A percentile compares a stretch with the other conserved stretches of the same genome.
Conservation (phyloP, 2,329 filamentous ascomycete species). For the Cladosporium sp. region DNA sequence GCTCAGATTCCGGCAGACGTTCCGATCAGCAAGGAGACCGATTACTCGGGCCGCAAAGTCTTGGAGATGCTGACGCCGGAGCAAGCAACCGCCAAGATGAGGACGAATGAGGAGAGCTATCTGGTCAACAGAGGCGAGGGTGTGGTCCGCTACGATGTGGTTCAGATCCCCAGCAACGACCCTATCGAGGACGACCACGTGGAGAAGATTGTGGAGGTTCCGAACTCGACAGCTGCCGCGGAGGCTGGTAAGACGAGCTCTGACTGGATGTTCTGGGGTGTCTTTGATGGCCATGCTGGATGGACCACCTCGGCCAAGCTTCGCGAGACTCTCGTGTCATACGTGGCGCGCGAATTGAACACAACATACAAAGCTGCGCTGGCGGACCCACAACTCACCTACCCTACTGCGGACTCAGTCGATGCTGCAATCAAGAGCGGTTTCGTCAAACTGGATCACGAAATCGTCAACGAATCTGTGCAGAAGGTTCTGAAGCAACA, state of each 20-base stretch:
- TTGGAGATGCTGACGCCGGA: conserved; percentile 96
- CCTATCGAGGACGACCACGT: conserved; percentile 98
- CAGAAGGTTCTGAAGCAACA: conserved; percentile 85
- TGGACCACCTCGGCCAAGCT: conserved; percentile 98
- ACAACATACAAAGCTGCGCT: conserved; percentile 77
- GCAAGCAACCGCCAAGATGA: conserved; percentile 83
- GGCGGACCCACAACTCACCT: conserved; percentile 51
- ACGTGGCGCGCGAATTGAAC: conserved; percentile 89
- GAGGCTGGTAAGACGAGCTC: conserved; percentile 56
- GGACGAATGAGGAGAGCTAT: conserved; percentile 88
- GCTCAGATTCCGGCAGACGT: conserved; percentile 79
- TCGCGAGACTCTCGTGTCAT: conserved; percentile 85
- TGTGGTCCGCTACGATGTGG: conserved; percentile 89
- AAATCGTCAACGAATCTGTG: conserved; percentile 91
- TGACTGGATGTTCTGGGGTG: conserved; percentile 99
- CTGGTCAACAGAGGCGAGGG: conserved; percentile 83
- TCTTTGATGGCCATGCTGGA: conserved; percentile 95
- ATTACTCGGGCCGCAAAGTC: conserved; percentile 77
- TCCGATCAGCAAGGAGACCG: conserved; percentile 81
- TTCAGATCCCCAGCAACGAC: conserved; percentile 92
- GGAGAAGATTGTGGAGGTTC: conserved; percentile 94
- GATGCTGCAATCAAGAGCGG: conserved; percentile 89
- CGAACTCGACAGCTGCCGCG: conserved; percentile 54
- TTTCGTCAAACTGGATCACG: conserved; percentile 82
- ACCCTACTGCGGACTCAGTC: conserved; percentile 73